Conservation (phyloP, 2,329 filamentous ascomycete species). For the Epicoccum sorghinum region DNA sequence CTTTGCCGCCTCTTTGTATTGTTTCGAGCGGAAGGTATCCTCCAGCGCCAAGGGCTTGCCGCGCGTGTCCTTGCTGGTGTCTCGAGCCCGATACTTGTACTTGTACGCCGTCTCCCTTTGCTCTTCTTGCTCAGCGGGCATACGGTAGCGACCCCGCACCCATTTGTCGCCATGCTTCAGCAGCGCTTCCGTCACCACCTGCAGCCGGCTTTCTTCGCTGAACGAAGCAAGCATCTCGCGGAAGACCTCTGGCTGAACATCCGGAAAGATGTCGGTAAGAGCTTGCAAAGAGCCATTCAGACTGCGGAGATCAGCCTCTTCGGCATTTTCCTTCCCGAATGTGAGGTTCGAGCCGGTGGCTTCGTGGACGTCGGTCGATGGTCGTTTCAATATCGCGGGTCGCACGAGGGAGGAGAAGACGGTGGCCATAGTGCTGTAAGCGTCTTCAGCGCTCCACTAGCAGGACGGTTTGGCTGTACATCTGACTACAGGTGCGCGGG, state of each 20-base stretch:
- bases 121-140: constrained; percentile 45
- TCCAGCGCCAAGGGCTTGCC: constrained; percentile 57
- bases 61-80: constrained; percentile 39
- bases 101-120: constrained; percentile 38
- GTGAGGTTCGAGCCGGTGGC: constrained; percentile 11
- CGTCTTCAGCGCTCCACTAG: constrained; percentile 16
- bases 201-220: constrained; percentile 75
- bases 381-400: constrained; percentile 26
- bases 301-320: constrained; percentile 68
- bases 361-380: constrained; percentile 18
- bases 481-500: not conserved
- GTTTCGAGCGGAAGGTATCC: constrained; percentile 70
- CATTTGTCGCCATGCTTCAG: constrained; percentile 73
- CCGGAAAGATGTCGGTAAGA: constrained; percentile 75
- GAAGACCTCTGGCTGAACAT: constrained; percentile 82
- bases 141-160: constrained; percentile 68
- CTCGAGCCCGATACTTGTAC: constrained; percentile 43
- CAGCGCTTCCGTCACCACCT: constrained; percentile 77
- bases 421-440: constrained; percentile 35
- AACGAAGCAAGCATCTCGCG: constrained; percentile 79
- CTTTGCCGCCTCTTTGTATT: constrained; percentile 73
- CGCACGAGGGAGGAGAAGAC: constrained; percentile 46
- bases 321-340: constrained; percentile 34
- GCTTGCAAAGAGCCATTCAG: constrained; percentile 73
- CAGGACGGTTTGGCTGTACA: not conserved